Conservation (phyloP, 1,284 basidiomycete genomes). For the Phylloporus sp. region DNA sequence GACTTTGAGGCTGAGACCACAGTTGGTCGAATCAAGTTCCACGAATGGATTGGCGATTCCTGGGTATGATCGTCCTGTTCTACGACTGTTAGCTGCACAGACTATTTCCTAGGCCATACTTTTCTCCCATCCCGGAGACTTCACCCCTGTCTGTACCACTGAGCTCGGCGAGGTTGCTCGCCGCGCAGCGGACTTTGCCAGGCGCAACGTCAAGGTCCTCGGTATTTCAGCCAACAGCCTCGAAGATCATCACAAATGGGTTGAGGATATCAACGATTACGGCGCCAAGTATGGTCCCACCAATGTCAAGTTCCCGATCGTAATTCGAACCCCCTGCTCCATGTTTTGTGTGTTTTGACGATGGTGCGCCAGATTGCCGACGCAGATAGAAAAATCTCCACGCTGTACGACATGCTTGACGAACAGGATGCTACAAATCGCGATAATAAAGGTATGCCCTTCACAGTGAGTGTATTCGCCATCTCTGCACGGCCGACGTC, state of each 20-base stretch:
- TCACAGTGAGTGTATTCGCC: slow-evolving; percentile 53
- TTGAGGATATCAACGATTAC: slow-evolving; percentile 89
- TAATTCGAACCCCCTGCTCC: slow-evolving; percentile 40
- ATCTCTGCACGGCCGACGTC: not conserved
- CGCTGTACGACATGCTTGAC: slow-evolving; percentile 95
- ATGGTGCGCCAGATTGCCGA: slow-evolving; percentile 78
- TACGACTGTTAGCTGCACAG: slow-evolving; percentile 2
- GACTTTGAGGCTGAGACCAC: slow-evolving; percentile 88
- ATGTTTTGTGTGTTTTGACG: slow-evolving; percentile 10
- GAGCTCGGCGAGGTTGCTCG: slow-evolving; percentile 96
- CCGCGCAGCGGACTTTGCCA: slow-evolving; percentile 81
- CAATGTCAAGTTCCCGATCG: slow-evolving; percentile 90
- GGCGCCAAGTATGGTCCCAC: slow-evolving; percentile 70
- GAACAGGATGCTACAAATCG: slow-evolving; percentile 94
- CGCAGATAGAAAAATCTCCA: slow-evolving; percentile 83
- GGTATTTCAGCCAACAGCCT: slow-evolving; percentile 95
- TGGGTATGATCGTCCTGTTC: slow-evolving; percentile 64
- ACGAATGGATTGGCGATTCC: slow-evolving; percentile 87
- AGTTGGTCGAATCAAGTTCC: slow-evolving; percentile 80
- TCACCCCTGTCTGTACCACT: slow-evolving; percentile 91
- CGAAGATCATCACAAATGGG: slow-evolving; percentile 87
- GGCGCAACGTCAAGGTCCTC: slow-evolving; percentile 92
- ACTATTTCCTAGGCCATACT: slow-evolving; percentile 64
- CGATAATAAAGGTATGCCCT: slow-evolving; percentile 88
- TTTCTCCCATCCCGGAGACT: slow-evolving; percentile 93